Base-by-base conservation (phyloP, 768 basidiomycete species). In the Suillus spraguei region DNA sequence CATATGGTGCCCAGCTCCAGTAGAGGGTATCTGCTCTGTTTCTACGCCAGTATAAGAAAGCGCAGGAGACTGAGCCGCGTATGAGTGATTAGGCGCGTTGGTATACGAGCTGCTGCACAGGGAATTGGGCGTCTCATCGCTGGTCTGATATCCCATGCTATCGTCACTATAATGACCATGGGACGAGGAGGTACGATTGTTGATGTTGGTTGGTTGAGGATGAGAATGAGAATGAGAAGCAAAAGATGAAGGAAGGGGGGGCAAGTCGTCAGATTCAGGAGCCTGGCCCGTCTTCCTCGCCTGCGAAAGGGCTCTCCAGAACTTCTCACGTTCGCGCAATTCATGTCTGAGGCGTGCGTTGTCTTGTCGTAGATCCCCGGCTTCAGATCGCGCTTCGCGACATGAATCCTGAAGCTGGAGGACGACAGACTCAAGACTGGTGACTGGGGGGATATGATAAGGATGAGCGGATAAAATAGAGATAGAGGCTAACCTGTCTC, bases 351-450 rank as follows among this genome's bases (percentile, higher is more conserved):
- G 79, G 50, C 86, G 87, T 58, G 76, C 74, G 67, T 87, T 90
- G 66, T 93, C 87, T 68, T 87, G 85, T 58, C 82, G 83, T 67
- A 91, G 80, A 42, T 87, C 87, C n/a, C 77, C 74, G 42, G 81
- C 79, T 67, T 92, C 88, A 58, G 80, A 76, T 60, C 85, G 84
- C 55, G 88, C 80, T 66, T 90, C 87, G 65, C 88, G 82, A 72
- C 87, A 89, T 11, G 91, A 90, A 62, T 92, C 92, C 70, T 95
- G 92, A 42, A 95, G 83, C 66, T 91, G 88, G 32, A 92, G 75
- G 61, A 95, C 91, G 59, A 94, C 91, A n/a, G 85, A 85, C 75
- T 94, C 92, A 60, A 94, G 81, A 70, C 87, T 93, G 28, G 90
- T 93, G 67, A 94, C 92, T 90, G 73, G 35, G 50, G n/a, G 56